These are phyloP conservation scores for Salix exigua DNA, from an alignment of 345 rosid genomes.

Conservation along the genomic window DNA sequence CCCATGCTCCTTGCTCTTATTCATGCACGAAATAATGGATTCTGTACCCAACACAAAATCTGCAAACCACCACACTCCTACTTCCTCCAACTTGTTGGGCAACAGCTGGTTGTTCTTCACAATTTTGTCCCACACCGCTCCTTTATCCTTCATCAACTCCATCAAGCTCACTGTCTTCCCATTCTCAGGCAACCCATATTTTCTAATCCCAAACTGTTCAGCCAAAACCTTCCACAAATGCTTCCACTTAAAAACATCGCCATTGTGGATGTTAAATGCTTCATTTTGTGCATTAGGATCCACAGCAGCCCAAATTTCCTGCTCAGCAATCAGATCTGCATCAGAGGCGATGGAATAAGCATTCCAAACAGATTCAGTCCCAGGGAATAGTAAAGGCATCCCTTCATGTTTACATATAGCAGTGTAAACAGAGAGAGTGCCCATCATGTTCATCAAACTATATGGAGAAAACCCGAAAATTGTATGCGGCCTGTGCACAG, in stretches of 20 bases:
- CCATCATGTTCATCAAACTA: constrained; percentile 65
- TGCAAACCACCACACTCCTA: constrained; percentile 62
- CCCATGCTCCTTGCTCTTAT: constrained; percentile 86
- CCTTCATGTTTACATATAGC: constrained; percentile 75
- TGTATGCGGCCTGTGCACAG: constrained; percentile 53
- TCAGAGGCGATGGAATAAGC: constrained; percentile 48
- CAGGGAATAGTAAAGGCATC: constrained; percentile 54
- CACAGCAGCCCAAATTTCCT: constrained; percentile 82
- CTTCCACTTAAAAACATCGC: constrained; percentile 78
- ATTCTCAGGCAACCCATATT: constrained; percentile 57
- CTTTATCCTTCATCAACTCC: constrained; percentile 71
- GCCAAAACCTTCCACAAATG: constrained; percentile 74
- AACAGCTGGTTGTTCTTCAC: constrained; percentile 57
- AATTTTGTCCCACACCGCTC: constrained; percentile 67
- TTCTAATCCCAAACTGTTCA: constrained; percentile 74
- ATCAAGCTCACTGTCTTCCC: constrained; percentile 39
- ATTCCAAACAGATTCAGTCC: constrained; percentile 64
- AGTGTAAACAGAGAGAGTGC: constrained; percentile 69
- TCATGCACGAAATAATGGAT: constrained; percentile 43
- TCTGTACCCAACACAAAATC: constrained; percentile 33
- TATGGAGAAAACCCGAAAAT: constrained; percentile 85
- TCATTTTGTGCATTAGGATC: constrained; percentile 59
- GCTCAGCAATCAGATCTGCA: constrained; percentile 81
- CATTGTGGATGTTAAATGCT: constrained; percentile 71
- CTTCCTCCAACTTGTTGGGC: constrained; percentile 51